Base-by-base conservation (phyloP, 1,139 yeast species). In the Pneumocystis sp. region DNA sequence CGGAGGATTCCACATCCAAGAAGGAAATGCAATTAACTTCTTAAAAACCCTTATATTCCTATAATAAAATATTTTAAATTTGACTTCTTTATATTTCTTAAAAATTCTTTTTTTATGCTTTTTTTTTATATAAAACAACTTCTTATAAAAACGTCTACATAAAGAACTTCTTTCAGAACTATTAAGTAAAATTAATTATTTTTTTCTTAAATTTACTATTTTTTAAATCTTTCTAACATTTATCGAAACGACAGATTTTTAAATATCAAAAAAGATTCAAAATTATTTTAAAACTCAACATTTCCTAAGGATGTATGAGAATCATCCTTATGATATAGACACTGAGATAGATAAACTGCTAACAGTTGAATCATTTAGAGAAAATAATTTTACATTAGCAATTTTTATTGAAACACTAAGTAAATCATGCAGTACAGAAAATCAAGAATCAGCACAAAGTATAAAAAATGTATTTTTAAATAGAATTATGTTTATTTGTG, bases 391-490 rank as follows among this genome's bases (percentile, higher is more conserved):
- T 68, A 82, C 93, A 0, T 89, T 88, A 8, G 82, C 86, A 69
- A 93, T 88, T 65, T 91, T 93, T 74, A 84, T 93, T 35, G 96
- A 91, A 73, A 87, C 84, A 72, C 78, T 93, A 70, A 84, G 95
- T 68, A 84, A 85, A 71, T 90, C 86, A 71, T 87, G 86, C 69
- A 78, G 82, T 45, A 73, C 81, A 63, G 25, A 67, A 17, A 21
- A 35, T 15, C 45, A 61, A 59, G 57, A 39, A 63, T 56, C 12
- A 34, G 42, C 29, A 66, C 69, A 69, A 82, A 73, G 74, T 87
- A 69, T 50, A 66, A 69, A 50, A 69, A 68, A 12, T 2, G 15
- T 57, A 64, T 65, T 29, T 67, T 66, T 44, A 68, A 66, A 42
- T 68, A 65, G 0, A 21, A n/a, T 39, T 44, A 17, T 42, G n/a